These are phyloP conservation scores for Ilex asprella DNA, from an alignment of 257 asterid species.

Conservation along the genomic window DNA sequence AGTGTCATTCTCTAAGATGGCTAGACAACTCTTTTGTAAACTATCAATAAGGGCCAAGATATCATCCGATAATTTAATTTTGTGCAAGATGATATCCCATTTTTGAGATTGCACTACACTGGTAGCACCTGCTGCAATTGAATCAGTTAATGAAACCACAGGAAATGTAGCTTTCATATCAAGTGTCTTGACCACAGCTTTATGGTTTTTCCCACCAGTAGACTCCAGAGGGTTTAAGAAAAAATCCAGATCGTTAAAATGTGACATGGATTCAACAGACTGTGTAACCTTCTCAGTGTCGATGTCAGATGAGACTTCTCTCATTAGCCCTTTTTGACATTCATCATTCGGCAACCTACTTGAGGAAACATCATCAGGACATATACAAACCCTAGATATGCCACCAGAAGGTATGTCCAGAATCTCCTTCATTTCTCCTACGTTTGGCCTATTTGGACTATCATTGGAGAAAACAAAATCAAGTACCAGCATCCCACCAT, in stretches of 20 bases:
- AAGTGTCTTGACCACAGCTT: conserved; percentile 28
- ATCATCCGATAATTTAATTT: conserved; percentile 41
- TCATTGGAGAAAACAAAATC: conserved; percentile 61
- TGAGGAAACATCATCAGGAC: conserved; percentile 31
- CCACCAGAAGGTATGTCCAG: conserved; percentile 29
- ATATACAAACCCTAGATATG: conserved; percentile 18
- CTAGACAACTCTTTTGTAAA: conserved; percentile 31
- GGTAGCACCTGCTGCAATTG: conserved; percentile 30
- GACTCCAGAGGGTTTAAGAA: conserved; percentile 48
- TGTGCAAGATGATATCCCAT: conserved; percentile 39
- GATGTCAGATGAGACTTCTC: conserved; percentile 25
- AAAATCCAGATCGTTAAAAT: conserved; percentile 46
- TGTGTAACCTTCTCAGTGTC: conserved; percentile 32
- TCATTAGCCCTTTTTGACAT: conserved; percentile 19
- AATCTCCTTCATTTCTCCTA: conserved; percentile 36
- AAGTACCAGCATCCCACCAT: conserved; percentile 33
- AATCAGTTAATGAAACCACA: conserved; percentile 19
- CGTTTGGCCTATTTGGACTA: conserved; percentile 23
- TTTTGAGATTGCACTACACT: conserved; percentile 32
- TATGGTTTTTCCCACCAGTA: conserved; percentile 29
- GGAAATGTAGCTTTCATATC: conserved; percentile 24
- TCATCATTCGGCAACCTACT: conserved; percentile 31
- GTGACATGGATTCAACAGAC: conserved; percentile 50
- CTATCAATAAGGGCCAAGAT: conserved; percentile 30
- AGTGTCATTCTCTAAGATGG: conserved; percentile 29